phyloP scores from a whole-genome alignment of 768 basidiomycete species.

The Cystobasidium tubakii region DNA sequence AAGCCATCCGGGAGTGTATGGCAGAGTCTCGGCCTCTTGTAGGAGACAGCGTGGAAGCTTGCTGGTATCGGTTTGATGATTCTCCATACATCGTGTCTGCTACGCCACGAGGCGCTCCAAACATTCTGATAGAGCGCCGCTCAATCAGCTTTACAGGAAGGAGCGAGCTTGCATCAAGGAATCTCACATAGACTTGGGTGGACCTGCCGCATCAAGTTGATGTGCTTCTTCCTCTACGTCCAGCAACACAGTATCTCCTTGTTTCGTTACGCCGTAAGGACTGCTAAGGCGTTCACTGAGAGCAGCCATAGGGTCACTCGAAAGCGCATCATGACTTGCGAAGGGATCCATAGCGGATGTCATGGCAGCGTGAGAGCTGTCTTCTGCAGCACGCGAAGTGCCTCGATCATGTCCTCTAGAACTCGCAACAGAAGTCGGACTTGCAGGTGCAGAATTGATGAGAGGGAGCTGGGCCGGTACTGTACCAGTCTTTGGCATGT shows the following conservation, averaged over 20 bases:
- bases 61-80: background rate
- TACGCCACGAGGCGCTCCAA: background rate
- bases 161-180: background rate
- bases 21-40: background rate
- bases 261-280: background rate
- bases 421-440: background rate
- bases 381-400: background rate
- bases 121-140: conserved; percentile 6
- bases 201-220: background rate
- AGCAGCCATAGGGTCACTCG: conserved; percentile 3
- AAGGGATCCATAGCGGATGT: background rate
- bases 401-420: background rate
- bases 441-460: background rate
- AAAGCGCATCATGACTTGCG: background rate
- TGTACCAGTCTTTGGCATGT: background rate
- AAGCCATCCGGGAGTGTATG: background rate
- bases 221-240: background rate
- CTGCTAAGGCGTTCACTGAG: background rate
- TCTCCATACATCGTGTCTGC: background rate
- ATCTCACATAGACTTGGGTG: conserved; percentile 22
- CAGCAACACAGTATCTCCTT: background rate
- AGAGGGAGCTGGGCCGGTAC: background rate
- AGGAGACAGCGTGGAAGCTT: background rate
- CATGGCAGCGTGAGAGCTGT: background rate
- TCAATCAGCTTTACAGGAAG: too few species aligned